A percentile compares a stretch with the other conserved stretches of the same genome.
phyloP scores from a whole-genome alignment of 495 filamentous ascomycete genomes.

The Penicillium paxilli region DNA sequence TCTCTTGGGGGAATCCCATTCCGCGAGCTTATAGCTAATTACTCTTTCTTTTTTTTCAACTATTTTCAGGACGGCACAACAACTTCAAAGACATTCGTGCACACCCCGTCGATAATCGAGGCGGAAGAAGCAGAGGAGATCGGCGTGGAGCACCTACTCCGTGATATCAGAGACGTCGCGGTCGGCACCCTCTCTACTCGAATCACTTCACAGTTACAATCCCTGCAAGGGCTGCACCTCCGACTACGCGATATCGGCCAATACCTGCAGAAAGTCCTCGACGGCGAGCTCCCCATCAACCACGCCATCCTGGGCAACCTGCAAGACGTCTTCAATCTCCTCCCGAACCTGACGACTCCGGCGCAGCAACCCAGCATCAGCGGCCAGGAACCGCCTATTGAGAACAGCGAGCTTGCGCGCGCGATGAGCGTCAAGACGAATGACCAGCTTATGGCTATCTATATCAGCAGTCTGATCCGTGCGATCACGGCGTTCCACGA shows the following conservation, averaged over 20 bases:
- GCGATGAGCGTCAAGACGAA: slow-evolving; percentile 99
- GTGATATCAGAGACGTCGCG: slow-evolving; percentile 95
- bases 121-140: slow-evolving; percentile 99
- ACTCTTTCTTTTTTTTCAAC: background rate
- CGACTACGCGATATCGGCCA: slow-evolving; percentile 92
- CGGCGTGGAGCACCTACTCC: slow-evolving; percentile 94
- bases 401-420: slow-evolving; percentile 80
- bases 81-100: slow-evolving; percentile 95
- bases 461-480: slow-evolving; percentile 91
- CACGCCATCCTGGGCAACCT: slow-evolving; percentile 96
- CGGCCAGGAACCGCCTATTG: slow-evolving; percentile 50
- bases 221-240: slow-evolving; percentile 92
- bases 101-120: slow-evolving; percentile 98
- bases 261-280: slow-evolving; percentile 94
- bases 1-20: background rate
- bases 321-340: slow-evolving; percentile 98
- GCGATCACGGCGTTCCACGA: slow-evolving; percentile 99
- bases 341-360: slow-evolving; percentile 92
- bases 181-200: slow-evolving; percentile 98
- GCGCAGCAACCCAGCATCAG: slow-evolving; percentile 50
- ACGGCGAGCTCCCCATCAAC: slow-evolving; percentile 89
- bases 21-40: slow-evolving; percentile 8
- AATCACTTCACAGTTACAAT: slow-evolving; percentile 96
- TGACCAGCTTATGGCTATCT: slow-evolving; percentile 97
- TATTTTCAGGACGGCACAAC: slow-evolving; percentile 85